Evolutionary conservation across 164 flowering plant genomes (phyloP), one percentile per base, ranked within the genome.

Genomic region (Nelumbo lutea): DNA sequence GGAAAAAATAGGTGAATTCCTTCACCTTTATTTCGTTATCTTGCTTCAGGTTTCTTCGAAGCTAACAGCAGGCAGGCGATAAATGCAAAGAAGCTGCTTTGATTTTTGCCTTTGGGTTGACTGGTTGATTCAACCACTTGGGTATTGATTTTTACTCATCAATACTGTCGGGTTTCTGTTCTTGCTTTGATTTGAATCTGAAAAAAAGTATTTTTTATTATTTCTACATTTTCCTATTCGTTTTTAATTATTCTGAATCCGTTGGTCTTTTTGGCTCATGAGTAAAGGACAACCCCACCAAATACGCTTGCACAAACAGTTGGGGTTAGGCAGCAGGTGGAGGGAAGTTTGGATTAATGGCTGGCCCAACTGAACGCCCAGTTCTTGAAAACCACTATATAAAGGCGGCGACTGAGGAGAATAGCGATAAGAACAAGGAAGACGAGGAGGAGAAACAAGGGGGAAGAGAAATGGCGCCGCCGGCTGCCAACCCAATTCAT

Each of bases 401-500:
- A 69, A 51, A 53, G 9, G 55, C 40, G 9, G 56, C 67, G 42
- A 62, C 47, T 5, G 55, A 59, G 41, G 73, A 72, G 64, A 77
- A 66, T 64, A 39, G 42, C 56, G 73, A 46, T 59, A 45, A 66
- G 15, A 11, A 70, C 38, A 59, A 53, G 1, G 43, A 59, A 27
- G 77, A 72, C 61, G 77, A 68, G 68, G 45, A 46, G 56, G 73
- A 55, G 61, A 55, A 66, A 61, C 72, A 67, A 73, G 71, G 67
- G 69, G 73, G 68, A 53, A 62, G 62, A 41, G 83, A 83, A 0
- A 88, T 89, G 97, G 82, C 82, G 45, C 85, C 79, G 10, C 52
- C 71, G 2, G 42, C 79, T 61, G 75, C 85, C 7, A 80, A 71
- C 65, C 79, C 90, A 1, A 88, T 92, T 68, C 88, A 85, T 71